Percentiles rank a stretch among this genome's conserved stretches.
Evolutionary conservation across 306 rosid genomes (phyloP).

Genomic region (Prunus fruticosa): DNA sequence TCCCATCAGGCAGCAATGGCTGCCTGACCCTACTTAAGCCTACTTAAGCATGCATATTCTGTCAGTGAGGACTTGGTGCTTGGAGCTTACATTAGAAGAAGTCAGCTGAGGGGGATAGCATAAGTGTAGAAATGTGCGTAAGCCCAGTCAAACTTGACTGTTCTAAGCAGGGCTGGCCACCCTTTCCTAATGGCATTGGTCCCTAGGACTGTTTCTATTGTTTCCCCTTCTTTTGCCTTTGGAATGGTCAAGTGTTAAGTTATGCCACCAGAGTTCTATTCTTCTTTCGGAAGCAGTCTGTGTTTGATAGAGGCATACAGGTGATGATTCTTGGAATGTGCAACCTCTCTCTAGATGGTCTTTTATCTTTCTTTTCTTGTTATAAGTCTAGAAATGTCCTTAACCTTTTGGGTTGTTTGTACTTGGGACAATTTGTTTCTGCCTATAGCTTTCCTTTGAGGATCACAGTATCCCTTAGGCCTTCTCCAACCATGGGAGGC

Average conservation of each 20-base stretch:
- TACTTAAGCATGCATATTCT: neutral
- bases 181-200: constrained; percentile 12
- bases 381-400: neutral
- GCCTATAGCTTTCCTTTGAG: neutral
- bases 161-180: constrained; percentile 5
- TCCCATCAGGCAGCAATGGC: neutral
- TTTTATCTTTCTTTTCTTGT: neutral
- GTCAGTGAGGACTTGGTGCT: neutral
- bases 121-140: constrained; percentile 5
- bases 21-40: no score
- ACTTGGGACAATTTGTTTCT: neutral
- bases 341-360: neutral
- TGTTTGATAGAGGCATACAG: neutral
- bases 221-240: neutral
- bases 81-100: neutral
- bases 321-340: neutral
- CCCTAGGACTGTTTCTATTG: neutral
- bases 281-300: neutral
- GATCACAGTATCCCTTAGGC: neutral
- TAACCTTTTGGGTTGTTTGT: neutral
- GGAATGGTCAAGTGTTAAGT: neutral
- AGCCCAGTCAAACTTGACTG: constrained; percentile 9
- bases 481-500: no score
- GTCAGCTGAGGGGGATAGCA: neutral
- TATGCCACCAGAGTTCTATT: neutral